A percentile compares a stretch with the other conserved stretches of the same genome.
Evolutionary conservation across 805 yeast genomes (phyloP).

Genomic region (Sugiyamaella valdiviana): DNA sequence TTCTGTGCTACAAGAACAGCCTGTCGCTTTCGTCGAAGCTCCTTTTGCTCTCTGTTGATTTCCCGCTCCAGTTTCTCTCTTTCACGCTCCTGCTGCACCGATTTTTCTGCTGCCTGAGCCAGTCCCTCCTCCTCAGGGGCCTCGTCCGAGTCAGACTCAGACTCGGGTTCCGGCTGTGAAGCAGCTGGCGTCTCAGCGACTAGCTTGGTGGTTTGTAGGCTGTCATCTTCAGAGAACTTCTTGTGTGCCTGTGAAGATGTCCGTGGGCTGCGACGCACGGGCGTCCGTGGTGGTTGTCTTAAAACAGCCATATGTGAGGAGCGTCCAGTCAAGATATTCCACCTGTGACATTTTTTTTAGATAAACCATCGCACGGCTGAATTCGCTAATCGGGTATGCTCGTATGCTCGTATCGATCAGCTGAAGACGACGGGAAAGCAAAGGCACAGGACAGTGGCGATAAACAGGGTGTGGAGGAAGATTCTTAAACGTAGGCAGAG

Average conservation of each 20-base stretch:
- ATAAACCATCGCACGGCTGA: background rate
- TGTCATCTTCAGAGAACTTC: slow-evolving; percentile 9
- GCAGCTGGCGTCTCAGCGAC: no score
- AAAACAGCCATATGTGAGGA: slow-evolving; percentile 7
- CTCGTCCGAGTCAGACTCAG: slow-evolving; percentile 25
- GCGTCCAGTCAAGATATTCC: no score
- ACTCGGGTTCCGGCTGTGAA: no score
- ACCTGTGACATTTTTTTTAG: background rate
- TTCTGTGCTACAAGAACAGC: slow-evolving; percentile 23
- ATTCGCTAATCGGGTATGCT: background rate
- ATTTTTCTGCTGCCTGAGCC: slow-evolving; percentile 16
- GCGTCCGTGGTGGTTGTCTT: slow-evolving; percentile 11
- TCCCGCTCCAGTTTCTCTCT: slow-evolving; percentile 11
- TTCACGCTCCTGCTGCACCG: slow-evolving; percentile 9
- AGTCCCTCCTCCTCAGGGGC: slow-evolving; percentile 34
- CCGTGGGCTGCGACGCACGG: background rate
- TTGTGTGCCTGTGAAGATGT: background rate
- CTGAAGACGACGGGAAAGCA: background rate
- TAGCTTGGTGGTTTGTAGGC: background rate
- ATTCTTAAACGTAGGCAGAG: no score
- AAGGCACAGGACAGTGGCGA: no score
- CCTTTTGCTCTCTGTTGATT: slow-evolving; percentile 15
- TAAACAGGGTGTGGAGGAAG: no score
- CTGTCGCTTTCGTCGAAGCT: slow-evolving; percentile 27
- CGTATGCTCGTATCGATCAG: background rate